These are phyloP conservation scores for Fusarium buharicum DNA, from an alignment of 2,329 filamentous ascomycete genomes.

Conservation along the genomic window DNA sequence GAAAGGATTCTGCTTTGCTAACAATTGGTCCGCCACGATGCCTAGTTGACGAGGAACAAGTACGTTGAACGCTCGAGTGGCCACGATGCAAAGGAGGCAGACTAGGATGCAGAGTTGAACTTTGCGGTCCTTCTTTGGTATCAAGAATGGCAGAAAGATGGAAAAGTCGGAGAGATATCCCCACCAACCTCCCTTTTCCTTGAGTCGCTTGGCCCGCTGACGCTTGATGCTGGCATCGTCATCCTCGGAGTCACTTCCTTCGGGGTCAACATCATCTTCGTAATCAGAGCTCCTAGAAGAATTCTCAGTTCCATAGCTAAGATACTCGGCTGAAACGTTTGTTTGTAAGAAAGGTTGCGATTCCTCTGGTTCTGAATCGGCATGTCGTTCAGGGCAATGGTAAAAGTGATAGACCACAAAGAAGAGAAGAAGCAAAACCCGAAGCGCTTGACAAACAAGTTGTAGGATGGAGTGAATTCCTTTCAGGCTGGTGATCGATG, in stretches of 20 bases:
- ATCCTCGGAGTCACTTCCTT: conserved; percentile 38
- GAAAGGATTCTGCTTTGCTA: conserved; percentile 39
- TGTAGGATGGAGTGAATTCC: not conserved
- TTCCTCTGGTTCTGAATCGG: conserved; percentile 8
- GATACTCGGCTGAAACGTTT: not conserved
- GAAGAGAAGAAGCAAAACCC: conserved; percentile 15
- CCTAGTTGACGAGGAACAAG: conserved; percentile 49
- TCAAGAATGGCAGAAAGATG: conserved; percentile 47
- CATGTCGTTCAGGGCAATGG: not conserved
- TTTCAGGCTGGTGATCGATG: not conserved
- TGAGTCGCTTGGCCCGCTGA: conserved; percentile 42
- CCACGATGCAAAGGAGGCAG: conserved; percentile 39
- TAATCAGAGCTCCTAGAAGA: not conserved
- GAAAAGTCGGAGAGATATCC: conserved; percentile 48
- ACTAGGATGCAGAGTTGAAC: conserved; percentile 47
- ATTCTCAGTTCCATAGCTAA: conserved; percentile 30
- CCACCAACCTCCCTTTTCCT: conserved; percentile 47
- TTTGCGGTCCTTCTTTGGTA: conserved; percentile 47
- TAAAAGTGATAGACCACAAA: not conserved
- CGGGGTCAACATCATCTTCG: conserved; percentile 2
- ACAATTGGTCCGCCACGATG: conserved; percentile 45
- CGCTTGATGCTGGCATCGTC: conserved; percentile 44
- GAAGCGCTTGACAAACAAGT: conserved; percentile 9
- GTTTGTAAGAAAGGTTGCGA: conserved; percentile 23
- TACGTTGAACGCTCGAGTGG: conserved; percentile 45